phyloP scores from a whole-genome alignment of 768 basidiomycete genomes.

The Postia placenta region DNA sequence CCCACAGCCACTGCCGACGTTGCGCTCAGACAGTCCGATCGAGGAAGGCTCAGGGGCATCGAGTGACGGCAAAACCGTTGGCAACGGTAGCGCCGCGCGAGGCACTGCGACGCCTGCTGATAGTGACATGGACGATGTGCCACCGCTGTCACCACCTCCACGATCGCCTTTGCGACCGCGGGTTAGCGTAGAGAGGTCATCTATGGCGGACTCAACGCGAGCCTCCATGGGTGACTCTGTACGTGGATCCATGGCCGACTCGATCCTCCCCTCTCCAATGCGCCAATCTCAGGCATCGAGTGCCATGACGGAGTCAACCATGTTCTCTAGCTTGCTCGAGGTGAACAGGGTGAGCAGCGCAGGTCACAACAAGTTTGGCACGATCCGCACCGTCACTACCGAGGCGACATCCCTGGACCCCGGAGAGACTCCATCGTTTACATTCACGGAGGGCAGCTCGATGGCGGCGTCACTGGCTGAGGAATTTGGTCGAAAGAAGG shows the following conservation, averaged over 20 bases:
- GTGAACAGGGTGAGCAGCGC: conserved; percentile 34
- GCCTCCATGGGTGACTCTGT: conserved; percentile 32
- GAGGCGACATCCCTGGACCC: conserved; percentile 60
- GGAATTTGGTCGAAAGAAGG: conserved; percentile 32
- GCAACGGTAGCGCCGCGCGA: conserved; percentile 17
- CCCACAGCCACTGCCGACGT: conserved; percentile 41
- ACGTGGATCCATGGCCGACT: conserved; percentile 29
- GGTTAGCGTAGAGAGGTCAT: conserved; percentile 19
- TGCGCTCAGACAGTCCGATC: conserved; percentile 50
- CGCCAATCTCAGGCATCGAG: conserved; percentile 64
- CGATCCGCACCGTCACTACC: conserved; percentile 77
- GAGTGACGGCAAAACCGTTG: conserved; percentile 24
- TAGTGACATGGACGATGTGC: conserved; percentile 30
- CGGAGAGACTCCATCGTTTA: conserved; percentile 57
- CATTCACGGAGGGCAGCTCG: conserved; percentile 55
- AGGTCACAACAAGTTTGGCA: conserved; percentile 61
- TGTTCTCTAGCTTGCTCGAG: conserved; percentile 55
- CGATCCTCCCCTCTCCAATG: conserved; percentile 25
- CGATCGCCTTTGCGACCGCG: conserved; percentile 49
- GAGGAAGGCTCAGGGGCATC: conserved; percentile 35
- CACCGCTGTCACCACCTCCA: conserved; percentile 35
- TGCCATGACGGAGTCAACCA: conserved; percentile 47
- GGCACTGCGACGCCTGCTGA: conserved; percentile 9
- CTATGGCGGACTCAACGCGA: conserved; percentile 23
- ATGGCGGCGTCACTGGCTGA: conserved; percentile 47